These are phyloP conservation scores for Lasiosphaeriaceae sp. DNA, from an alignment of 495 filamentous ascomycete species.

Conservation along the genomic window DNA sequence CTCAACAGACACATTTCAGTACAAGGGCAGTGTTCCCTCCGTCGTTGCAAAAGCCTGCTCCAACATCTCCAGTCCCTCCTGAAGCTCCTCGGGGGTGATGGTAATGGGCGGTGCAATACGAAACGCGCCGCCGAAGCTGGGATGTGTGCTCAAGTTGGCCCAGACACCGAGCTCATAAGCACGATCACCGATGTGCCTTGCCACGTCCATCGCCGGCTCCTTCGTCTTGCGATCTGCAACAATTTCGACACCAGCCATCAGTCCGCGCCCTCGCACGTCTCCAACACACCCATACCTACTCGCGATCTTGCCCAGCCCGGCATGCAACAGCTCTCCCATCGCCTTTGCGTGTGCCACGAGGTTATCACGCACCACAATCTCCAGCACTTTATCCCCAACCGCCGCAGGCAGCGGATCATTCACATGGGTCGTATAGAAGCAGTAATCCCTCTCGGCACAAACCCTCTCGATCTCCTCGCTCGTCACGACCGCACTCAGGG, in stretches of 20 bases:
- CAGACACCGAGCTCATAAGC: slow-evolving; percentile 50
- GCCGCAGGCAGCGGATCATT: slow-evolving; percentile 54
- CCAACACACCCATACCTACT: slow-evolving; percentile 52
- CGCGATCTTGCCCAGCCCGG: slow-evolving; percentile 39
- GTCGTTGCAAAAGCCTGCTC: slow-evolving; percentile 40
- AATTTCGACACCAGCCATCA: slow-evolving; percentile 53
- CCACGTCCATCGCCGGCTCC: slow-evolving; percentile 41
- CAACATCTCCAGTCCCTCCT: slow-evolving; percentile 42
- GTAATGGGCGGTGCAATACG: slow-evolving; percentile 57
- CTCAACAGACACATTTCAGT: background rate
- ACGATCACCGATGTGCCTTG: slow-evolving; percentile 38
- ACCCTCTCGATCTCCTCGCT: slow-evolving; percentile 43
- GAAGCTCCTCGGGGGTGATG: slow-evolving; percentile 46
- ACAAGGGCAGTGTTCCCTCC: slow-evolving; percentile 18
- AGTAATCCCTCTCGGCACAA: slow-evolving; percentile 32
- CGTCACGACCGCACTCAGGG: slow-evolving; percentile 48
- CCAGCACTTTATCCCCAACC: slow-evolving; percentile 53
- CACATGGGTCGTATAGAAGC: slow-evolving; percentile 42
- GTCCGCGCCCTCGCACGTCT: slow-evolving; percentile 51
- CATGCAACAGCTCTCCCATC: slow-evolving; percentile 39
- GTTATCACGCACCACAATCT: slow-evolving; percentile 50
- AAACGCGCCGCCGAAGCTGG: slow-evolving; percentile 51
- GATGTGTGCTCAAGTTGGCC: slow-evolving; percentile 48
- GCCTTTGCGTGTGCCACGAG: slow-evolving; percentile 36
- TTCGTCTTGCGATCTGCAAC: slow-evolving; percentile 43